Base-by-base conservation (phyloP, 164 flowering plant genomes). In the Chimonanthus salicifolius region DNA sequence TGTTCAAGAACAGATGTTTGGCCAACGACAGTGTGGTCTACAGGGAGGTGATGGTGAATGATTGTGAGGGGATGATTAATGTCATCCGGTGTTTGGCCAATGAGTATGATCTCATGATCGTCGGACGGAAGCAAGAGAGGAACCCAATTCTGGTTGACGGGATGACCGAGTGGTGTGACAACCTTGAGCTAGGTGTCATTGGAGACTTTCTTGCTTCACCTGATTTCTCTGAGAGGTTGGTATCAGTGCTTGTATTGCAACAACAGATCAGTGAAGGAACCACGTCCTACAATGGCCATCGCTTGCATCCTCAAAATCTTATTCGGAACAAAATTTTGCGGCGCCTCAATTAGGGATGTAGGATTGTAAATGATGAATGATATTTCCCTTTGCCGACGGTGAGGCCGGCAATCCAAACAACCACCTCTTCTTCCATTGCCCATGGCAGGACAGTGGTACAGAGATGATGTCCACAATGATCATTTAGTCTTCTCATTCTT, bases 151-250 rank as follows among this genome's bases (percentile, higher is more conserved):
- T 79, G 16, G 33, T 76, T 46, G 54, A 43, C 2, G 81, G 80
- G 21, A 72, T 82, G 0, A 45, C 4, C 0, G 75, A 77, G 45
- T 77, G 84, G 80, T 73, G 51, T 5, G 82, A 85, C 46, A 63
- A 62, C 20, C 81, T 74, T 5, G 89, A 82, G 70, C 71, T 84
- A 45, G 87, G 89, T 58, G 64, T 77, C 1, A 20, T 84, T 0
- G 89, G 87, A 10, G 87, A 84, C 71, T 62, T 86, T 7, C 79
- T 84, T 10, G 81, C 80, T 2, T 68, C 83, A 3, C 47, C 82
- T 2, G 80, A 80, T 51, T 69, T 58, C 7, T 62, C 65, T 7
- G 69, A 71, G 7, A 51, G 58, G 11, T 49, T 21, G 64, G 74
- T 77, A 13, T 79, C 85, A 0, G 74, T 83, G 15, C 60, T 86